phyloP scores from a whole-genome alignment of 2,329 filamentous ascomycete genomes.

The Pseudogymnoascus sp. region DNA sequence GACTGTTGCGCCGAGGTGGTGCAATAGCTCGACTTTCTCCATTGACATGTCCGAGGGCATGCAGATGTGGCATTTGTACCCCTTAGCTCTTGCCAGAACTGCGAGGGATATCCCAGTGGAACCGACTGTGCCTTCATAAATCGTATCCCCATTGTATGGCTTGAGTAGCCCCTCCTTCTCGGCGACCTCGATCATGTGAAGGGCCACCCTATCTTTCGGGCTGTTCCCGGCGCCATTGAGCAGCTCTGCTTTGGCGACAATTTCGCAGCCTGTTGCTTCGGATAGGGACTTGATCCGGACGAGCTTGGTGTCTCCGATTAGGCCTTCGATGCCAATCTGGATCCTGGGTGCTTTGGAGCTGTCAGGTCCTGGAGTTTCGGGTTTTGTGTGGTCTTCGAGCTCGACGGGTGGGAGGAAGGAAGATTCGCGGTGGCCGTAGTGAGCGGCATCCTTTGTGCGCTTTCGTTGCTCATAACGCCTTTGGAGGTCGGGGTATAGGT shows the following conservation, averaged over 20 bases:
- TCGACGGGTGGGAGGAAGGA: constrained; percentile 34
- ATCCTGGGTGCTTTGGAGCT: constrained; percentile 34
- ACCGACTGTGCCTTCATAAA: constrained; percentile 96
- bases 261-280: constrained; percentile 76
- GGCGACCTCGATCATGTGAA: constrained; percentile 78
- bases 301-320: constrained; percentile 89
- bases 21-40: constrained; percentile 84
- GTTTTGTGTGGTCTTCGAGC: constrained; percentile 48
- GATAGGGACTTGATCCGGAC: constrained; percentile 80
- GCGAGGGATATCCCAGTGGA: constrained; percentile 94
- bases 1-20: constrained; percentile 85
- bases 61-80: constrained; percentile 90
- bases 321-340: constrained; percentile 75
- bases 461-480: constrained; percentile 47
- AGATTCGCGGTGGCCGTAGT: constrained; percentile 12
- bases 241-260: constrained; percentile 92
- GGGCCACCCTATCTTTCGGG: constrained; percentile 89
- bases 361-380: constrained; percentile 20
- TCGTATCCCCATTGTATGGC: constrained; percentile 79
- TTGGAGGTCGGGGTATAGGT: constrained; percentile 70
- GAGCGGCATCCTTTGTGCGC: constrained; percentile 17
- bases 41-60: constrained; percentile 88
- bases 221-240: constrained; percentile 90
- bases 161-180: constrained; percentile 69
- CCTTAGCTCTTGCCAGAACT: constrained; percentile 75